phyloP scores from a whole-genome alignment of 441 rosid species.

The Melastoma candidum region DNA sequence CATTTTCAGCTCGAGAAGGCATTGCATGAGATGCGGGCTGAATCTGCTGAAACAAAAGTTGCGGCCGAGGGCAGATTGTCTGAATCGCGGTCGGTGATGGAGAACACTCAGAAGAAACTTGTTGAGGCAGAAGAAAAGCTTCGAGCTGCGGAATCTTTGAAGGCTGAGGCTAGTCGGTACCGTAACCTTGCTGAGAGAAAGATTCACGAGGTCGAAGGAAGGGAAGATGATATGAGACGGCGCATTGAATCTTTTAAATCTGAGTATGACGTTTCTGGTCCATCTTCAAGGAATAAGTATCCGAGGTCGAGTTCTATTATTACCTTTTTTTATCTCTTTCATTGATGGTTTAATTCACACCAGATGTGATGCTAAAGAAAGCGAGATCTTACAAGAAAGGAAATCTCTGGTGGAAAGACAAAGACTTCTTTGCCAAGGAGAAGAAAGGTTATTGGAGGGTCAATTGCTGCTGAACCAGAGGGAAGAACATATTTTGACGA shows the following conservation, averaged over 20 bases:
- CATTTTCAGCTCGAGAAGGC: conserved; percentile 71
- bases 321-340: conserved; percentile 3
- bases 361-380: conserved; percentile 82
- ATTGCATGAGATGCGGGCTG: conserved; percentile 93
- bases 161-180: conserved; percentile 56
- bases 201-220: conserved; percentile 67
- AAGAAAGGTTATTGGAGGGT: conserved; percentile 63
- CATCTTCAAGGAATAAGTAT: background rate
- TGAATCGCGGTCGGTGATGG: conserved; percentile 57
- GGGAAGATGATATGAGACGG: conserved; percentile 70
- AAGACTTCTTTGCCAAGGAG: conserved; percentile 66
- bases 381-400: conserved; percentile 53
- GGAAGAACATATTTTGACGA: conserved; percentile 64
- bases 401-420: conserved; percentile 63
- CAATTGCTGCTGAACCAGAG: conserved; percentile 71
- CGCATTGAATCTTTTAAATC: conserved; percentile 48
- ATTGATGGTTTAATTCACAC: conserved; percentile 11
- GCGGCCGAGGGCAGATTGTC: conserved; percentile 59
- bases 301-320: background rate
- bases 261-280: conserved; percentile 33
- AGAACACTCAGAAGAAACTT: conserved; percentile 59
- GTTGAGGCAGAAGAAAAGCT: conserved; percentile 56
- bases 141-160: conserved; percentile 56
- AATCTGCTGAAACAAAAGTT: conserved; percentile 84
- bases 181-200: conserved; percentile 79